Evolutionary conservation across 345 rosid species (phyloP).

Genomic region (Kandelia obovata): DNA sequence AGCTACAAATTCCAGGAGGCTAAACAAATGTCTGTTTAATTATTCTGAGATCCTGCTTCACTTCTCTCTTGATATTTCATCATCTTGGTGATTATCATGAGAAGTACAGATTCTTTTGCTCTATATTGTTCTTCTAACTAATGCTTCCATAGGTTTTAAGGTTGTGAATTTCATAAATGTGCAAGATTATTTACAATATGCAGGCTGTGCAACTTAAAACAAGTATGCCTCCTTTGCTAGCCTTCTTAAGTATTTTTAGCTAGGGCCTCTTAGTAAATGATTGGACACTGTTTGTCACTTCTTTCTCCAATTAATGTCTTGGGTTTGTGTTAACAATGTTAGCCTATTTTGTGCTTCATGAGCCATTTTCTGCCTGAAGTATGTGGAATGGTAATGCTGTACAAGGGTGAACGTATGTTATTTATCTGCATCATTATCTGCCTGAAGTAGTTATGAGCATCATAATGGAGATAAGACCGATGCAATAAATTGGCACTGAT

Average conservation of each 20-base stretch:
- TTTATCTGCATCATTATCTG: background rate
- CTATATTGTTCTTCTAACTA: no score
- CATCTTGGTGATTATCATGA: no score
- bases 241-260: background rate
- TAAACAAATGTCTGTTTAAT: background rate
- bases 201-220: no score
- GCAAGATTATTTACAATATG: no score
- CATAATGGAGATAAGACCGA: background rate
- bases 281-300: background rate
- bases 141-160: no score
- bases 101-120: no score
- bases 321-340: background rate
- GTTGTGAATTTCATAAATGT: no score
- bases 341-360: no score
- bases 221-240: background rate
- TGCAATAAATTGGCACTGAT: background rate
- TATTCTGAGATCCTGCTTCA: background rate
- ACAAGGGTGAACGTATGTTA: no score
- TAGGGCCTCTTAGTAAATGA: no score
- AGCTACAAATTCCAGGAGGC: conserved; percentile 1
- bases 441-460: background rate
- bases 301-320: background rate
- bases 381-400: background rate
- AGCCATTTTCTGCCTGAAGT: background rate
- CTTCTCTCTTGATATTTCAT: no score